phyloP scores from a whole-genome alignment of 345 rosid genomes.

The Bruguiera sexangula region DNA sequence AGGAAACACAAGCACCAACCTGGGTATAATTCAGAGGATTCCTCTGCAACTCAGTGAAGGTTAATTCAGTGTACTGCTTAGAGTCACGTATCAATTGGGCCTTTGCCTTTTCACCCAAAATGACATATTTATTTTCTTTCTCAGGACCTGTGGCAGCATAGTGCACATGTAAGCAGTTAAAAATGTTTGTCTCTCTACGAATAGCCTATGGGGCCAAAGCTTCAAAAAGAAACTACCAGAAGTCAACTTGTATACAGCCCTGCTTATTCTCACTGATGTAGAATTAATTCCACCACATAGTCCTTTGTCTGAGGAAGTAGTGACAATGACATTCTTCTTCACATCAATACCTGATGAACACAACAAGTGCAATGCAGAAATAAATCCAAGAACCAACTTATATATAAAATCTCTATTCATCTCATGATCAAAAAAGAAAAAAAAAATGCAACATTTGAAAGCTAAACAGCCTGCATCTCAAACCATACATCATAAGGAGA shows the following conservation, averaged over 20 bases:
- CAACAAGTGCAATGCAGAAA: neutral
- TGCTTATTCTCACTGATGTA: conserved; percentile 81
- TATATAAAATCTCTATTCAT: neutral
- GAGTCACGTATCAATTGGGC: conserved; percentile 85
- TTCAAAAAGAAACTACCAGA: conserved; percentile 49
- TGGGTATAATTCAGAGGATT: conserved; percentile 91
- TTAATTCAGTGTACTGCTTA: conserved; percentile 57
- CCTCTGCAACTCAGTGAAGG: conserved; percentile 74
- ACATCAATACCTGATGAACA: conserved; percentile 68
- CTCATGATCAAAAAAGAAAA: neutral
- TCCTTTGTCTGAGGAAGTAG: conserved; percentile 95
- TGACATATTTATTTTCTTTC: conserved; percentile 70
- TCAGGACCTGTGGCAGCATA: conserved; percentile 63
- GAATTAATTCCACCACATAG: conserved; percentile 99
- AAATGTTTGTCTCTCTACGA: neutral
- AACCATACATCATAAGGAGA: neutral
- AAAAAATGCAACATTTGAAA: neutral
- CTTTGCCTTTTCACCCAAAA: conserved; percentile 90
- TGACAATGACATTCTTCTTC: conserved; percentile 89
- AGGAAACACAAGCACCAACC: conserved; percentile 37
- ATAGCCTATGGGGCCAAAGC: neutral
- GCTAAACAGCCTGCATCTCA: neutral
- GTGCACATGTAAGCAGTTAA: conserved; percentile 10
- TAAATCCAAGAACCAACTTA: conserved; percentile 5
- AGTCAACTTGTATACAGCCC: conserved; percentile 55